Base-by-base conservation (phyloP, 1,284 basidiomycete species). In the Spongispora temasekensis region DNA sequence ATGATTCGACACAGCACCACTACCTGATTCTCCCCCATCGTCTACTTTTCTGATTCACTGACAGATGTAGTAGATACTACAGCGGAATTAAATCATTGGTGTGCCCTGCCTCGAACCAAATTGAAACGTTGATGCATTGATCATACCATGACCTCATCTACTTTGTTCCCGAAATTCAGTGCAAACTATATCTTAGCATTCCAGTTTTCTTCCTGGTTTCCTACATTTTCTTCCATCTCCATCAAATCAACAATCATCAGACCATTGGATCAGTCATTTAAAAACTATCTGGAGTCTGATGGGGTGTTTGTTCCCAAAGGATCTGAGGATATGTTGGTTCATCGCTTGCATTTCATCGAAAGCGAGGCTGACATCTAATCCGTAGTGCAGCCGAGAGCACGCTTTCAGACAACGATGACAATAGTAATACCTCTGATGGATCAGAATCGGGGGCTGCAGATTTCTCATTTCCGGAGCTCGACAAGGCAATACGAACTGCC, bases 171-270 rank as follows among this genome's bases (percentile, higher is more conserved):
- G 23, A n/a, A 56, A 27, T 44, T 63, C 21, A 44, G 58, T 52
- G 59, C 71, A 55, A 58, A 48, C 37, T 72, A 89, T 70, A 79
- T 94, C 58, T 81, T 93, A 55, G 80, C 86, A 2, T 93, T 93
- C 68, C 91, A 94, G 64, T 94, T 95, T 69, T 94, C 93, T 3
- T 83, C 86, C 3, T 98, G 96, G 96, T 95, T 95, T 70, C 86
- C 91, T 2, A 75, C 72, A 7, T 96, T 95, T 73, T 80, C 87
- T 25, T 78, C 79, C 21, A 71, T 88, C 46, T 90, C 88, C 44
- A 89, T 94, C 64, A 91, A 88, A 70, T 90, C 93, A 1, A 91
- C 86, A 1, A 77, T 97, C 58, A 86, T 98, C 64, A 84, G 85
- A 53, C 87, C 91, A 0, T 76, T 95, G 6, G 79, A 84, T 15